Percentiles rank a stretch among this genome's conserved stretches.
These are phyloP conservation scores for Vitis vinifera DNA, from an alignment of 164 flowering plant genomes.

Conservation along the genomic window ASM3070453v1 NC_081808.1:19442501-19443000, in stretches of 20 bases:
- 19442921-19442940: neutral
- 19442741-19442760: neutral
- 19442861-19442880: conserved; percentile 25
- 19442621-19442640: conserved; percentile 54
- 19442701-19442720: conserved; percentile 2
- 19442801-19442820: conserved; percentile 2
- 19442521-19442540: neutral
- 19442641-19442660: conserved; percentile 36
- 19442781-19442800: neutral
- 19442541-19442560: neutral
- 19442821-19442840: conserved; percentile 60
- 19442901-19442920: conserved; percentile 35
- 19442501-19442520: neutral
- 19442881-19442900: conserved; percentile 40
- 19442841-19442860: conserved; percentile 70
- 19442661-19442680: conserved; percentile 70
- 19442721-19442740: neutral
- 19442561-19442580: conserved; percentile 51
- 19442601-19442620: conserved; percentile 41
- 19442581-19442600: conserved; percentile 61
- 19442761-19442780: neutral
- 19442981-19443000: too few species aligned
- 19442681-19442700: conserved; percentile 28
- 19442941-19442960: too few species aligned
- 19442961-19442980: too few species aligned